Percentiles rank a stretch among this genome's conserved stretches.
These are phyloP conservation scores for Russula compacta DNA, from an alignment of 768 basidiomycete species.

Conservation along the genomic window DNA sequence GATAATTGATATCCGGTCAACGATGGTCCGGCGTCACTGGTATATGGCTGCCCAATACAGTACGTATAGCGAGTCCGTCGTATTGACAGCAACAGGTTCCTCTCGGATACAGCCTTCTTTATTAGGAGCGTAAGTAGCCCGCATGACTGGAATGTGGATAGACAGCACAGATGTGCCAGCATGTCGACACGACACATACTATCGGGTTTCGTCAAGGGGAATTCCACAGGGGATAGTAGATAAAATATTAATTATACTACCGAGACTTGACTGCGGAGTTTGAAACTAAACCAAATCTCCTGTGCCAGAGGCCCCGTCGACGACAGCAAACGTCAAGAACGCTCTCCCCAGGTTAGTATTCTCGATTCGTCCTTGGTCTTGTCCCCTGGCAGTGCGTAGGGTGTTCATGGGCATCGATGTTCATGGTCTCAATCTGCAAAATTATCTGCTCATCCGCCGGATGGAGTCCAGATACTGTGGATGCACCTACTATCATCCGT, in stretches of 20 bases:
- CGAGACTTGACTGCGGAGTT: constrained; percentile 4
- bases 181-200: too few relatives aligned
- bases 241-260: not conserved
- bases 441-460: constrained; percentile 11
- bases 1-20: too few relatives aligned
- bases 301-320: not conserved
- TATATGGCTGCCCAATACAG: too few relatives aligned
- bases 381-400: not conserved
- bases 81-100: too few relatives aligned
- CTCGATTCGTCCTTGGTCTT: constrained; percentile 5
- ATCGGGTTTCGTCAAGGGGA: too few relatives aligned
- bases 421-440: not conserved
- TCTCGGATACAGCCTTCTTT: too few relatives aligned
- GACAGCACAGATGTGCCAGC: too few relatives aligned
- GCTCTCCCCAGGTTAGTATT: constrained; percentile 30
- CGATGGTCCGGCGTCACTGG: too few relatives aligned
- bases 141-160: too few relatives aligned
- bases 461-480: constrained; percentile 12
- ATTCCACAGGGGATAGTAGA: too few relatives aligned
- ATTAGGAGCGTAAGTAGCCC: too few relatives aligned
- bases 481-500: constrained; percentile 1
- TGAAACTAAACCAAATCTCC: constrained; percentile 11
- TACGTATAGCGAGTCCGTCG: too few relatives aligned
- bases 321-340: constrained; percentile 25
- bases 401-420: not conserved